Base-by-base conservation (phyloP, 345 rosid species). In the Arabis hirsuta region DNA sequence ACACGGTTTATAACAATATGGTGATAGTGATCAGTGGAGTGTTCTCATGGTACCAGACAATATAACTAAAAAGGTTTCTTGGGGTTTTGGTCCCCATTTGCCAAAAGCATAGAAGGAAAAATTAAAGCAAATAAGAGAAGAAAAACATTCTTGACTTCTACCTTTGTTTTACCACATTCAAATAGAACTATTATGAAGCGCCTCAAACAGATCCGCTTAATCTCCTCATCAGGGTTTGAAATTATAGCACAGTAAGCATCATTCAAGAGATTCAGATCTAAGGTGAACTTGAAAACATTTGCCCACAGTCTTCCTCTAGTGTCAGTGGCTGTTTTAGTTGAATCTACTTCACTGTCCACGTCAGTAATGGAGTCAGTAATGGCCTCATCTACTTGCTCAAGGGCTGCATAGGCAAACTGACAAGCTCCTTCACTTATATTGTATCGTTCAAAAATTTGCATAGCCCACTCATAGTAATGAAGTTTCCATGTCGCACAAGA, bases 181-280 rank as follows among this genome's bases (percentile, higher is more conserved):
- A 75, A 86, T 43, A 95, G 90, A 82, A 91, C 96, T 20, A 84
- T 90, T 52, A 91, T 83, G 77, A 95, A 88, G 67, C 96, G 96
- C 84, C 97, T 88, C 83, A 90, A 78, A 84, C 99, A 95, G 71
- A 91, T 91, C 69, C 83, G 82, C 78, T 91, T 95, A 89, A 86
- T 91, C 69, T 95, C 99, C 78, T 91, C 99, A 51, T 95, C 96
- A 50, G 99, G 99, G 85, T 95, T 95, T 68, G 99, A 91, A 73
- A 95, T 84, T 74, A 95, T 87, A 47, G 99, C 93, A 82, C 99
- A 95, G 75, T 91, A 91, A 57, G 99, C 97, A 82, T 95, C 97
- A 57, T 84, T 82, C 55, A 89, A 80, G 73, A 84, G 89, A 80
- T 87, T 85, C 67, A 91, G 88, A 84, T 95, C 99, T 75, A 95